Evolutionary conservation across 2,329 filamentous ascomycete genomes (phyloP).

Genomic region (Pyrenochaeta sp.): DNA sequence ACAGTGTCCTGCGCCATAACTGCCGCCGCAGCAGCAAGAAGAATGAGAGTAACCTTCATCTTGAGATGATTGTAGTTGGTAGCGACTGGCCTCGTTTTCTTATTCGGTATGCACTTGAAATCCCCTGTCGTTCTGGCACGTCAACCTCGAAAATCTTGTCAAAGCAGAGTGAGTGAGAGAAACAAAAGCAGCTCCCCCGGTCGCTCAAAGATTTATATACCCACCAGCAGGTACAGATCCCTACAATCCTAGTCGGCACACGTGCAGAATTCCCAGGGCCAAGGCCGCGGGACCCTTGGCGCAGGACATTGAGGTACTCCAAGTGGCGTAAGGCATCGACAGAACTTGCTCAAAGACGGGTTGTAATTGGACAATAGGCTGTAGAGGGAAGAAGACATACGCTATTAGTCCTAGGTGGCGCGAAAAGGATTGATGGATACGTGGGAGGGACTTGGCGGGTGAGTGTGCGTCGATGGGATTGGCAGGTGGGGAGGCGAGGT

Average conservation of each 20-base stretch:
- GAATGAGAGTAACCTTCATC: conserved; percentile 28
- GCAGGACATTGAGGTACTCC: conserved; percentile 36
- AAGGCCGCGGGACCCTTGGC: conserved; percentile 35
- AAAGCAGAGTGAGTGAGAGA: conserved; percentile 2
- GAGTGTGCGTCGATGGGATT: no score
- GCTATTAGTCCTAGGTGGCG: conserved; percentile 8
- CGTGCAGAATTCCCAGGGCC: conserved; percentile 24
- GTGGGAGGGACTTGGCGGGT: conserved; percentile 6
- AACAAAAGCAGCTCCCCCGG: conserved; percentile 1
- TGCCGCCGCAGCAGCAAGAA: conserved; percentile 19
- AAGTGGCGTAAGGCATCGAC: conserved; percentile 11
- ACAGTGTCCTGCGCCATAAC: conserved; percentile 26
- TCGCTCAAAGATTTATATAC: conserved; percentile 17
- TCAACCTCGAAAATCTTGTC: neutral
- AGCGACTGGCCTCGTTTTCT: conserved; percentile 8
- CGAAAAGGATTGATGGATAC: conserved; percentile 8
- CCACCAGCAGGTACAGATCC: conserved; percentile 3
- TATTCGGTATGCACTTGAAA: neutral
- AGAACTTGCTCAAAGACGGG: conserved; percentile 11
- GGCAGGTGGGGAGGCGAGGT: no score
- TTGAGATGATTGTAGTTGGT: conserved; percentile 5
- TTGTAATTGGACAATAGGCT: conserved; percentile 11
- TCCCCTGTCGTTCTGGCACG: no score
- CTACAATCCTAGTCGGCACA: conserved; percentile 3
- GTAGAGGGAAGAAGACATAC: conserved; percentile 2